phyloP scores from a whole-genome alignment of 305 asterid species.

The Fraxinus velutina region DNA sequence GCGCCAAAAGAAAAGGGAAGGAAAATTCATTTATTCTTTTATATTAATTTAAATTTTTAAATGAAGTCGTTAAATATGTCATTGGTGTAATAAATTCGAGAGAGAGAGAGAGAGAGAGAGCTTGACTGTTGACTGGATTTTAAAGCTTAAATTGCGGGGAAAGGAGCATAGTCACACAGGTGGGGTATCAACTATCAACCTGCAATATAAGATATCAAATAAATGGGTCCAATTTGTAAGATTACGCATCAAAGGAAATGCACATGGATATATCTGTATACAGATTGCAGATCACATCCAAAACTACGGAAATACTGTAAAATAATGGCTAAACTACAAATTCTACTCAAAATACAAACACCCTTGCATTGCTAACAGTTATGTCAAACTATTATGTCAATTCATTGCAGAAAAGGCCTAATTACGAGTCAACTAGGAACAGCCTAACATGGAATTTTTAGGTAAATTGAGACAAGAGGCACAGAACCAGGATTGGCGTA shows the following conservation, averaged over 20 bases:
- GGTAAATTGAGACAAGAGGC: background rate
- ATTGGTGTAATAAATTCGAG: background rate
- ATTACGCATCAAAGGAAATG: constrained; percentile 20
- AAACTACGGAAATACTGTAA: background rate
- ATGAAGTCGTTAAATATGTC: background rate
- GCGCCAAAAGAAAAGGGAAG: background rate
- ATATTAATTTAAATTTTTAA: background rate
- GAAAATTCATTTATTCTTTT: background rate
- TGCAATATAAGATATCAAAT: background rate
- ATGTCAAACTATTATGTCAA: background rate
- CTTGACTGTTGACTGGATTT: background rate
- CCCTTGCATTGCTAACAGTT: background rate
- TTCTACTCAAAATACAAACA: background rate
- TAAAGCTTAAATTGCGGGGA: constrained; percentile 42
- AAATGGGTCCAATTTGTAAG: constrained; percentile 35
- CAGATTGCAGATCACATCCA: background rate
- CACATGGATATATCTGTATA: constrained; percentile 37
- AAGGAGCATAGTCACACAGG: constrained; percentile 21
- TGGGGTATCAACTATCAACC: constrained; percentile 28
- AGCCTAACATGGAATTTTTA: background rate
- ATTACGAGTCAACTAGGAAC: background rate
- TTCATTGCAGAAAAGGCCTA: background rate
- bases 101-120: background rate
- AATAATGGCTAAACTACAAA: background rate
- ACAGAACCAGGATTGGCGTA: background rate